Base-by-base conservation (phyloP, 345 rosid species). In the Brassica rapa region DNA sequence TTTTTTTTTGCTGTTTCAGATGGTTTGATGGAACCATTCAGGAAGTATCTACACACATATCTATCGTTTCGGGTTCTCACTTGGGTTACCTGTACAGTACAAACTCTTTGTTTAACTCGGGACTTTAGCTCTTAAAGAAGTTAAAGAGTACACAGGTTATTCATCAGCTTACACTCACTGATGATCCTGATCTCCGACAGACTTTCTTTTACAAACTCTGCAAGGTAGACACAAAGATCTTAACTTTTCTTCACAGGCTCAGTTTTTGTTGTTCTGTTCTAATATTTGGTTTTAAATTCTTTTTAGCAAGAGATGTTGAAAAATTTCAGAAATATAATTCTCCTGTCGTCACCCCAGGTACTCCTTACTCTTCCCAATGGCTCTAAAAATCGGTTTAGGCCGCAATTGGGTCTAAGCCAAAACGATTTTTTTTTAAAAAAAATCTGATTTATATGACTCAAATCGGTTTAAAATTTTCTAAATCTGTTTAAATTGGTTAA, bases 81-180 rank as follows among this genome's bases (percentile, higher is more conserved):
- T 85, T 95, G 84, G 98, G 99, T 62, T 95, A 91, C 86, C 85
- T 95, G 67, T 93, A 95, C 84, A 91, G 98, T 83, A 83, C 97
- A 65, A 93, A 93, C 86, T 93, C 96, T 5, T 81, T 95, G 82
- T 95, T 95, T 75, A 95, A 95, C 72, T 95, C 99, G 5, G 97
- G 98, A 51, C 75, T 93, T 81, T 95, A 97, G 97, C 83, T 93
- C 81, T 65, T 95, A 84, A 93, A 93, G 88, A 95, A 95, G 85
- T 78, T 93, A 66, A 95, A 89, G 85, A 89, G 88, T 56, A 88
- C 93, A 32, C 96, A 84, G 71, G 94, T 96, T 86, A 91, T 95
- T 85, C 98, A 95, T 86, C 98, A 93, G 83, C 98, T 95, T 64
- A 95, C 98, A 39, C 89, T 95, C 81, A 90, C 99, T 0, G 99